Evolutionary conservation across 2,329 filamentous ascomycete genomes (phyloP).

Genomic region (Orbilia ellipsospora): DNA sequence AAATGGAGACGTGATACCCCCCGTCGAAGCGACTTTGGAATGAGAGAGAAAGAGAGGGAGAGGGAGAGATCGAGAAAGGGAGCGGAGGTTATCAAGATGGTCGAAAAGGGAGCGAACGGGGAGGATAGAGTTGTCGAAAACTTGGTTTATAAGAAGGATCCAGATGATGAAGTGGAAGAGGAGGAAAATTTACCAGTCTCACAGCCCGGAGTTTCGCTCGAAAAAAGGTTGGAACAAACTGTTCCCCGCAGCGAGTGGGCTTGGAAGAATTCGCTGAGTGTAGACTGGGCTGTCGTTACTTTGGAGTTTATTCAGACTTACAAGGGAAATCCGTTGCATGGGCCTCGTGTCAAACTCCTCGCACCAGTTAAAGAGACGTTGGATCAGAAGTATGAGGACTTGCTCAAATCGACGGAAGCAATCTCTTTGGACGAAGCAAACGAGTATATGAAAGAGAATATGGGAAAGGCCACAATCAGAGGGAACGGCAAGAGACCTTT

Average conservation of each 20-base stretch:
- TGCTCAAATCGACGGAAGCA: slow-evolving; percentile 21
- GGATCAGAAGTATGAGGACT: slow-evolving; percentile 7
- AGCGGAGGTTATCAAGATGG: slow-evolving; percentile 6
- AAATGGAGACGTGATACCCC: slow-evolving; percentile 51
- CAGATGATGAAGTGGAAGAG: slow-evolving; percentile 26
- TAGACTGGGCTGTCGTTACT: slow-evolving; percentile 48
- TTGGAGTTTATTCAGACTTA: slow-evolving; percentile 37
- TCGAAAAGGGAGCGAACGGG: slow-evolving; percentile 23
- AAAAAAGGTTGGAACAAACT: slow-evolving; percentile 24
- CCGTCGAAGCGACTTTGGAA: slow-evolving; percentile 35
- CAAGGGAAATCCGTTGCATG: slow-evolving; percentile 42
- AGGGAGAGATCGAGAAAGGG: slow-evolving; percentile 38
- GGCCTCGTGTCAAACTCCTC: slow-evolving; percentile 34
- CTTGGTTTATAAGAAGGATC: slow-evolving; percentile 28
- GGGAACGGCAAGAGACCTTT: slow-evolving; percentile 8
- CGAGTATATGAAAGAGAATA: slow-evolving; percentile 1
- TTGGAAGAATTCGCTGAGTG: slow-evolving; percentile 48
- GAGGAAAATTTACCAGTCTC: background rate
- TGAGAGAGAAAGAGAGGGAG: slow-evolving; percentile 22
- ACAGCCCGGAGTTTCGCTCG: background rate
- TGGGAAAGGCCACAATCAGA: slow-evolving; percentile 16
- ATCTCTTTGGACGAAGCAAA: slow-evolving; percentile 7
- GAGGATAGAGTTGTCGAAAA: slow-evolving; percentile 30
- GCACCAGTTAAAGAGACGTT: background rate
- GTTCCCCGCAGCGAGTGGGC: slow-evolving; percentile 37